A percentile compares a stretch with the other conserved stretches of the same genome.
These are phyloP conservation scores for Pestalotiopsis sp. DNA, from an alignment of 2,329 filamentous ascomycete genomes.

Conservation along the genomic window DNA sequence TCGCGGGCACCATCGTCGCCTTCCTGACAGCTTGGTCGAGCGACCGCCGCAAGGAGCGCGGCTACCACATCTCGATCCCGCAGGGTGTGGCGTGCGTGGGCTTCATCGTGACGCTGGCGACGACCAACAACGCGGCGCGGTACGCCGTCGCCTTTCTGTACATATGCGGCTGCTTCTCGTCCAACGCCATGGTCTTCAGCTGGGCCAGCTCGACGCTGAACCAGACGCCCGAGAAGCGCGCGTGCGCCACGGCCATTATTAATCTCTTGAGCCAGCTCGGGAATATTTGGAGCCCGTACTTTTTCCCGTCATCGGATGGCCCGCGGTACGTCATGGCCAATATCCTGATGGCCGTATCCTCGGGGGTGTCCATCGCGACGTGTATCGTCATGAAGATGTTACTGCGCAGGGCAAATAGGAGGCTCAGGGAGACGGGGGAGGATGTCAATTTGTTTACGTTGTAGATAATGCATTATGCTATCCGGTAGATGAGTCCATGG, in stretches of 20 bases:
- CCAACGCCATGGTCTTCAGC: conserved; percentile 47
- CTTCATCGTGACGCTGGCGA: conserved; percentile 28
- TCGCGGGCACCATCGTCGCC: background rate
- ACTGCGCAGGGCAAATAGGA: background rate
- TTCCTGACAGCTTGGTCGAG: conserved; percentile 7
- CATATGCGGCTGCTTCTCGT: conserved; percentile 42
- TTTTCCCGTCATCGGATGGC: conserved; percentile 32
- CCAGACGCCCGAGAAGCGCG: conserved; percentile 47
- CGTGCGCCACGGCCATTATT: conserved; percentile 34
- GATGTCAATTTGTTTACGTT: background rate
- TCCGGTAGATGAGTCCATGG: too few relatives aligned
- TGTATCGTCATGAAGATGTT: background rate
- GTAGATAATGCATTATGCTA: background rate
- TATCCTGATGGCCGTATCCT: conserved; percentile 20
- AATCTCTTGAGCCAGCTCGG: conserved; percentile 40
- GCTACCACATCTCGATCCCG: conserved; percentile 3
- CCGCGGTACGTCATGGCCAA: conserved; percentile 33
- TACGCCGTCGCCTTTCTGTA: conserved; percentile 46
- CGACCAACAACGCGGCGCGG: conserved; percentile 38
- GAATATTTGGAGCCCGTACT: conserved; percentile 42
- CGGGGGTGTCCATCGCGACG: background rate
- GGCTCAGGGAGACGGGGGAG: background rate
- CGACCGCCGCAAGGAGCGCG: conserved; percentile 11
- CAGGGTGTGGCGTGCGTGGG: conserved; percentile 8
- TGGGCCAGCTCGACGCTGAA: conserved; percentile 45